Evolutionary conservation across 2,329 filamentous ascomycete species (phyloP).

Genomic region (Cladophialophora immunda): DNA sequence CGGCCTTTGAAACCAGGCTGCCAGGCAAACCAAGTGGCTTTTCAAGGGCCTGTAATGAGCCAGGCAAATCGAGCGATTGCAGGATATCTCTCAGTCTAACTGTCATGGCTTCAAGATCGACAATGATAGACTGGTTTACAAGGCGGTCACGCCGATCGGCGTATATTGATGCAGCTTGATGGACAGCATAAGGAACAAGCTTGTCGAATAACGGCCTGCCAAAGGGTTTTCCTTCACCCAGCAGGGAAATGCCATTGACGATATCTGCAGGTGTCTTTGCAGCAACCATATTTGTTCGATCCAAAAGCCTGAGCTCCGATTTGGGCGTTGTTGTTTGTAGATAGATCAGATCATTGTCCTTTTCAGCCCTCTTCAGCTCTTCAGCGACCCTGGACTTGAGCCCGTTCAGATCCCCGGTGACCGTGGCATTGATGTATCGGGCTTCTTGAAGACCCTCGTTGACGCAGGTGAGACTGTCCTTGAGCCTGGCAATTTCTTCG

Average conservation of each 20-base stretch:
- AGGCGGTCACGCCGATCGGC: constrained; percentile 89
- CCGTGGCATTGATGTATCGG: constrained; percentile 80
- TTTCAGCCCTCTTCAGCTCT: constrained; percentile 86
- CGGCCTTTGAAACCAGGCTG: constrained; percentile 84
- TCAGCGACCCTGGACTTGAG: constrained; percentile 84
- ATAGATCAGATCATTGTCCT: constrained; percentile 96
- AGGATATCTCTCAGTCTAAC: constrained; percentile 80
- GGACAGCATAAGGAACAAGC: constrained; percentile 93
- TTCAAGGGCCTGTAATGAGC: constrained; percentile 91
- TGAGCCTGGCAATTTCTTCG: constrained; percentile 88
- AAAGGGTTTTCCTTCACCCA: constrained; percentile 82
- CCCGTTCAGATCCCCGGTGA: constrained; percentile 81
- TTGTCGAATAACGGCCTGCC: constrained; percentile 88
- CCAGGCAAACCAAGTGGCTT: constrained; percentile 92
- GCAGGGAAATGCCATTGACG: constrained; percentile 77
- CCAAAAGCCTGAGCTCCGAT: constrained; percentile 83
- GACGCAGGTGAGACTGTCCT: constrained; percentile 82
- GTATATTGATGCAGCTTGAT: constrained; percentile 94
- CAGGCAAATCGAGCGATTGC: constrained; percentile 84
- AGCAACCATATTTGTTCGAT: constrained; percentile 87
- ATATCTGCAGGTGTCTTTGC: constrained; percentile 83
- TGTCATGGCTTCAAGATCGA: constrained; percentile 82
- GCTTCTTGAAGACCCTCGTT: constrained; percentile 87
- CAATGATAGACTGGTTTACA: constrained; percentile 86
- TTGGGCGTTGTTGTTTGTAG: constrained; percentile 85